Evolutionary conservation across 2,329 filamentous ascomycete genomes (phyloP), one percentile per base, ranked within the genome.

Genomic region (Diplodia mutila): DNA sequence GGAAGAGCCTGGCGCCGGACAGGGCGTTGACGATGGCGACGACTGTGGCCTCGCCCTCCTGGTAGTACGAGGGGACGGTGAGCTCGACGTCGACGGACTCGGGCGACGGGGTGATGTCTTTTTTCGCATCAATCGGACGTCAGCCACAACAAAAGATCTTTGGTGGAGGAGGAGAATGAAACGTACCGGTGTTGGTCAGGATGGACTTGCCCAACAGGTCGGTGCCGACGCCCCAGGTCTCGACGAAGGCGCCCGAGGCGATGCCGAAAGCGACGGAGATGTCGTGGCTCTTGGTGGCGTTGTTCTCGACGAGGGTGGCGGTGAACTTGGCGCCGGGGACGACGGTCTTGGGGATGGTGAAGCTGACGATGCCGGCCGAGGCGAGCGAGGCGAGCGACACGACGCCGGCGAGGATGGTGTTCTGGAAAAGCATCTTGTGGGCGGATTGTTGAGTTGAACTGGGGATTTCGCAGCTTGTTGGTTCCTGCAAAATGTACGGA

Each of bases 121-220:
- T 4, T n/a, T n/a, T n/a, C n/a, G 29, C 18, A 12, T n/a, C 18
- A 34, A 46, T 63, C 25, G 34, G n/a, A 12, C 3, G 18, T 11
- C 18, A 11, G 27, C 8, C 3, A 32, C 16, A n/a, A 3, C 7
- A n/a, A 9, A 0, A n/a, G 21, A 18, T 25, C 6, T n/a, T 14
- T n/a, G 9, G 6, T 12, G 6, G 18, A 21, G 27, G 11, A n/a
- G n/a, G n/a, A n/a, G n/a, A n/a, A n/a, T n/a, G 27, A 4, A 55
- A 63, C 27, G 23, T 29, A 63, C 59, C 59, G 46, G 59, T 63
- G 59, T 63, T 63, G 42, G 42, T 63, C 27, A 63, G 46, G n/a
- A 63, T 48, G 9, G 25, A 23, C 46, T 63, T 63, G 42, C 42
- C 46, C 27, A 63, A 11, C 16, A 63, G 42, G 11, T 63, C 59